phyloP scores from a whole-genome alignment of 2,329 filamentous ascomycete species.

The Clarireedia paspali region DNA sequence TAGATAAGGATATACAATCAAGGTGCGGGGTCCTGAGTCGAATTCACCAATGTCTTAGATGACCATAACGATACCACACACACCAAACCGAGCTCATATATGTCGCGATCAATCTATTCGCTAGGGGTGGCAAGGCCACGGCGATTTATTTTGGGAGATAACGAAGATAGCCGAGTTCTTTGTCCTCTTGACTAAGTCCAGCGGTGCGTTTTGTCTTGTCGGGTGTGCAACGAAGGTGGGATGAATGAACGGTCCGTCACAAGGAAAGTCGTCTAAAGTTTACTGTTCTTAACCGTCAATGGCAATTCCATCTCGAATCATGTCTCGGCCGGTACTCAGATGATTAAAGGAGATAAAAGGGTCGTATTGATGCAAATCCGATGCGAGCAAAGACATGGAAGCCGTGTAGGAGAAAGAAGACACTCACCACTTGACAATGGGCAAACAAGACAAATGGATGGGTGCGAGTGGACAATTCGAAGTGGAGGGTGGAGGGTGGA shows the following conservation, averaged over 20 bases:
- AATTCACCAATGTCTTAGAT: constrained; percentile 2
- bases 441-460: too few relatives aligned
- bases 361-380: too few relatives aligned
- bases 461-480: too few relatives aligned
- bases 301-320: background rate
- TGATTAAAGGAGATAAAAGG: too few relatives aligned
- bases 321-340: too few relatives aligned
- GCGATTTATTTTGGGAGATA: background rate
- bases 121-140: background rate
- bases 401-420: too few relatives aligned
- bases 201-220: background rate
- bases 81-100: background rate
- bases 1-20: background rate
- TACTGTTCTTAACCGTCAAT: background rate
- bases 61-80: background rate
- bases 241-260: background rate
- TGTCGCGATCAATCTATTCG: background rate
- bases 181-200: background rate
- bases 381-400: too few relatives aligned
- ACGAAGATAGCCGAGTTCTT: background rate
- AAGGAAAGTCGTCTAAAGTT: background rate
- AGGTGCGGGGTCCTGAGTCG: background rate
- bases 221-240: background rate
- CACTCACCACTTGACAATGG: too few relatives aligned
- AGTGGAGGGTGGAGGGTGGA: too few relatives aligned